Base-by-base conservation (phyloP, 768 basidiomycete species). In the Trametes maxima region DNA sequence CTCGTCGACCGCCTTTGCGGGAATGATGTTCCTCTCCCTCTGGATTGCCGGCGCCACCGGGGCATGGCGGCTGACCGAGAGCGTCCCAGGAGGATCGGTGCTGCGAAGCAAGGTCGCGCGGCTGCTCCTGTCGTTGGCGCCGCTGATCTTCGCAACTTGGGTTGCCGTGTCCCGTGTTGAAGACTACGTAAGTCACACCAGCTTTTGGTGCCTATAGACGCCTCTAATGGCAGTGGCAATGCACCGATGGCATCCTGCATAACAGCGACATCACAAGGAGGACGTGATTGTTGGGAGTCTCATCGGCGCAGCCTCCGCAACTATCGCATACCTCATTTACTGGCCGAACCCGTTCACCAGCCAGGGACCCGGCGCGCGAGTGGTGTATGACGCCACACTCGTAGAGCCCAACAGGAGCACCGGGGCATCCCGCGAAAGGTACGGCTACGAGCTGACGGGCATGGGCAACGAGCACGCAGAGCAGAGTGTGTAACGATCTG, bases 41-140 rank as follows among this genome's bases (percentile, higher is more conserved):
- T 87, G 82, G 75, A 72, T 88, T 14, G 86, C 86, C 28, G 83
- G 84, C n/a, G 80, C 84, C 68, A 87, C 86, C 5, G 82, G 82
- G 8, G 83, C 84, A 5, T 83, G 82, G 82, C 81, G 81, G 59
- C 82, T 84, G 66, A 67, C 68, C 24, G 68, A 75, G 19, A 73
- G 80, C 6, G 28, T 74, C 63, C 65, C 72, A 72, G 43, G 69
- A 70, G 22, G 75, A 62, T 77, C 73, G 39, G 51, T 81, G 21
- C 69, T 75, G 17, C 76, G 79, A 14, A 87, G 82, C 66, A 79
- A 80, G 51, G 66, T 88, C 62, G 75, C 71, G 14, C 68, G 78
- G 22, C 72, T 88, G 52, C 60, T 69, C 22, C 43, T 87, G n/a
- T 82, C 83, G 1, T 71, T 86, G 19, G 50, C 78, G 4, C 87